phyloP scores from a whole-genome alignment of 2,329 filamentous ascomycete genomes.

The Onygenales sp. region DNA sequence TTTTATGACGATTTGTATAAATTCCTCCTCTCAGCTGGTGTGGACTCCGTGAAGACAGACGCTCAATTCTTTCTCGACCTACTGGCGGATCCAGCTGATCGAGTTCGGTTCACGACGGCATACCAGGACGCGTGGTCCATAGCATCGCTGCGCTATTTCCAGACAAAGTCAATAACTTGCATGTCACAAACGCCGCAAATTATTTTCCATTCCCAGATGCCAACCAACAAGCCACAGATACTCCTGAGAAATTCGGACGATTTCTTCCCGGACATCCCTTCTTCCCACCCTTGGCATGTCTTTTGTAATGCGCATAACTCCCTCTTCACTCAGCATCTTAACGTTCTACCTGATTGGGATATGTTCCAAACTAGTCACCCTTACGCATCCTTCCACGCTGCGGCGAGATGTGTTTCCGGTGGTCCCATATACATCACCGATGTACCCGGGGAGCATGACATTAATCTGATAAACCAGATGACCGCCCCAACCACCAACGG shows the following conservation, averaged over 20 bases:
- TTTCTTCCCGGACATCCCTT: conserved; percentile 75
- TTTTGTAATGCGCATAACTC: conserved; percentile 89
- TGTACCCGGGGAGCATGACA: conserved; percentile 69
- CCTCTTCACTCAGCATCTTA: conserved; percentile 72
- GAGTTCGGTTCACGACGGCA: conserved; percentile 60
- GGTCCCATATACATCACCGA: conserved; percentile 95
- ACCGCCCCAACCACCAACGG: conserved; percentile 63
- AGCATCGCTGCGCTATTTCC: conserved; percentile 67
- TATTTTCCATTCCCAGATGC: conserved; percentile 74
- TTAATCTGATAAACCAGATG: conserved; percentile 69
- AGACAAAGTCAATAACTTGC: conserved; percentile 73
- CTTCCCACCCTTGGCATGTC: conserved; percentile 87
- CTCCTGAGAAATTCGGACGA: conserved; percentile 78
- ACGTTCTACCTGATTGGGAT: conserved; percentile 76
- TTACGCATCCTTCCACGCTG: conserved; percentile 78
- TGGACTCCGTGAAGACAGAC: conserved; percentile 89
- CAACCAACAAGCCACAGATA: conserved; percentile 62
- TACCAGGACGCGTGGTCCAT: conserved; percentile 85
- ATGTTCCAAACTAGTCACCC: conserved; percentile 61
- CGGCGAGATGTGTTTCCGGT: conserved; percentile 78
- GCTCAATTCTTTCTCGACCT: conserved; percentile 83
- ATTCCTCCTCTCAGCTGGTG: conserved; percentile 63
- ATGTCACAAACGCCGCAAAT: conserved; percentile 88
- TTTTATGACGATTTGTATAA: conserved; percentile 90
- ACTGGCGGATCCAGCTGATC: conserved; percentile 56